Evolutionary conservation across 441 rosid genomes (phyloP), one percentile per base, ranked within the genome.

Genomic region (Gossypium aridum): DNA sequence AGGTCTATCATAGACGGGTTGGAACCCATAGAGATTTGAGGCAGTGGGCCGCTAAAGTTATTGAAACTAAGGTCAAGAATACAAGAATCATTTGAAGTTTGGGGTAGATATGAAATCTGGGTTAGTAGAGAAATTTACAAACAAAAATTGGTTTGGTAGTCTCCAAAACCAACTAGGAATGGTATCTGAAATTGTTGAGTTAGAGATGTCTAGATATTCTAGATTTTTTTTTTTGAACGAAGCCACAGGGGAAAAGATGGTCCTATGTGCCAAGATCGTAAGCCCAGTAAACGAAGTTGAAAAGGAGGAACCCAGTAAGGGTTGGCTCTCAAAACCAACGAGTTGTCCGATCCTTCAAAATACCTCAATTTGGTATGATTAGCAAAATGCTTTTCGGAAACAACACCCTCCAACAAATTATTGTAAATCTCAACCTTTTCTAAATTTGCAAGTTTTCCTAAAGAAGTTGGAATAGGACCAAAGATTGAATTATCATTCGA

Each of bases 401-500:
- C 60, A 55, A 55, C 60, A 55, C 25, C 60, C 60, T 55, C 13
- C 25, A 55, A 17, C 25, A 55, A 55, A 19, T 55, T 55, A 19
- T 55, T 19, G 2, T 2, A 2, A 65, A 65, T 43, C 7, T 17
- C 3, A 28, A 64, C 2, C 4, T 1, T 1, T 9, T 17, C 55
- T n/a, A 65, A 65, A 19, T 43, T 65, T 34, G 7, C 55, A 43
- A 39, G 55, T 3, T 74, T 81, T 75, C 82, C 83, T 55, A 83
- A 64, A 0, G 80, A 81, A 6, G 68, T 7, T 8, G 87, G 86
- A 70, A 81, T 77, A 1, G 81, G 75, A 51, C 86, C 89, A 14
- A 37, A 61, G 17, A 26, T 61, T 26, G 65, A 61, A 7, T 61
- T 61, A 61, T 10, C 16, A 19, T 8, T 59, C 61, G 73, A 37